Evolutionary conservation across 2,329 filamentous ascomycete species (phyloP).

Genomic region (Scopulariopsis brevicaulis): DNA sequence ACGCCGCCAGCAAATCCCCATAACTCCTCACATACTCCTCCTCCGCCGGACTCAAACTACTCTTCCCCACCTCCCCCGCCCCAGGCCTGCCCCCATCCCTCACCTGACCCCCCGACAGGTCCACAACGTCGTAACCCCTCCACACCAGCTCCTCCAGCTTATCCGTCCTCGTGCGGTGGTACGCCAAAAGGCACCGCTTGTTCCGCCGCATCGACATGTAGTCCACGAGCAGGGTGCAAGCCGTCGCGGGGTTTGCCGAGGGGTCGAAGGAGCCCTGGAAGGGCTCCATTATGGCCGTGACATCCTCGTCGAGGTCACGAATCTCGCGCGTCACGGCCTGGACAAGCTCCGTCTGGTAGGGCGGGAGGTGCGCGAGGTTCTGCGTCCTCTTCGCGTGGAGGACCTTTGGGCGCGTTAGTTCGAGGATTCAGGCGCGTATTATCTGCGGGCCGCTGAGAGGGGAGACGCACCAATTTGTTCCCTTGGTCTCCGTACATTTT

Average conservation of each 20-base stretch:
- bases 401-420: slow-evolving; percentile 42
- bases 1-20: slow-evolving; percentile 82
- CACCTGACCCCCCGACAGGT: slow-evolving; percentile 45
- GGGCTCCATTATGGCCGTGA: slow-evolving; percentile 65
- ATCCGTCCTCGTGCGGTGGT: slow-evolving; percentile 81
- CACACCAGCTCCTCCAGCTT: slow-evolving; percentile 91
- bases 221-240: slow-evolving; percentile 82
- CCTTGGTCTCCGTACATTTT: slow-evolving; percentile 10
- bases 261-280: slow-evolving; percentile 83
- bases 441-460: background rate
- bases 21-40: slow-evolving; percentile 94
- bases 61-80: slow-evolving; percentile 43
- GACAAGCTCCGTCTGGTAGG: slow-evolving; percentile 87
- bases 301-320: slow-evolving; percentile 82
- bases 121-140: slow-evolving; percentile 75
- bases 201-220: slow-evolving; percentile 93
- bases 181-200: slow-evolving; percentile 89
- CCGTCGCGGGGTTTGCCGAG: slow-evolving; percentile 67
- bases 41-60: slow-evolving; percentile 85
- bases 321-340: slow-evolving; percentile 83
- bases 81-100: slow-evolving; percentile 8
- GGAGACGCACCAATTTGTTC: slow-evolving; percentile 7
- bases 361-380: slow-evolving; percentile 72
- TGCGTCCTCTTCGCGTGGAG: slow-evolving; percentile 94
- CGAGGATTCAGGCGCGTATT: background rate